Evolutionary conservation across 352 stramenopile species (phyloP).

Genomic region (Thraustochytrium sp.): DNA sequence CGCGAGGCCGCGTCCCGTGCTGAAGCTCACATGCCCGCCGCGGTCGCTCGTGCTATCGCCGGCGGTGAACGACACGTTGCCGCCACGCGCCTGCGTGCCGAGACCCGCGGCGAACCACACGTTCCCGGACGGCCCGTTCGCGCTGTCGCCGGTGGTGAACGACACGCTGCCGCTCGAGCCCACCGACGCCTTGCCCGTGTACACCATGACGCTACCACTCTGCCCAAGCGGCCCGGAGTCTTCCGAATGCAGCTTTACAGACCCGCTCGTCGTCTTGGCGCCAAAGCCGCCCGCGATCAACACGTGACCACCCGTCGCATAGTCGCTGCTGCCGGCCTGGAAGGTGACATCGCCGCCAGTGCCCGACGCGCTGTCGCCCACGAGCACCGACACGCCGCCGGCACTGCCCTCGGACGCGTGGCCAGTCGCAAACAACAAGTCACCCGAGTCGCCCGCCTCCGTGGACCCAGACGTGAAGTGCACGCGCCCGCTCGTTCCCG

Average conservation of each 20-base stretch:
- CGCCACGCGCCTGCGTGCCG: neutral
- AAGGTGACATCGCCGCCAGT: neutral
- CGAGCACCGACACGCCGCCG: neutral
- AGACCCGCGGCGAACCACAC: neutral
- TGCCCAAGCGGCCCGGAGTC: neutral
- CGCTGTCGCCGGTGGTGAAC: neutral
- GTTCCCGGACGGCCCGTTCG: neutral
- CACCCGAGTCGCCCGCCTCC: neutral
- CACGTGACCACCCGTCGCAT: neutral
- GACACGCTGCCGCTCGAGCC: conserved; percentile 10
- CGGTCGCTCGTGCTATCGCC: neutral
- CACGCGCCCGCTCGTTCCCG: neutral
- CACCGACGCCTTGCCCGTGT: neutral
- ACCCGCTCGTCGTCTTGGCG: neutral
- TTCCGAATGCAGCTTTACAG: neutral
- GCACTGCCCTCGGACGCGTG: neutral
- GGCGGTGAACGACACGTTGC: neutral
- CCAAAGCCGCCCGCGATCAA: neutral
- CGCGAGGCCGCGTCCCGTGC: neutral
- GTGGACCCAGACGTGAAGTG: conserved; percentile 7
- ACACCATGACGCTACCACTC: neutral
- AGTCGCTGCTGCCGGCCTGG: conserved; percentile 2
- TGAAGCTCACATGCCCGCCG: neutral
- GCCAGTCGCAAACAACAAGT: neutral
- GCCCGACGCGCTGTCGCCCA: neutral